Base-by-base conservation (phyloP, 2,329 filamentous ascomycete species). In the Aspergillus caelatus region DNA sequence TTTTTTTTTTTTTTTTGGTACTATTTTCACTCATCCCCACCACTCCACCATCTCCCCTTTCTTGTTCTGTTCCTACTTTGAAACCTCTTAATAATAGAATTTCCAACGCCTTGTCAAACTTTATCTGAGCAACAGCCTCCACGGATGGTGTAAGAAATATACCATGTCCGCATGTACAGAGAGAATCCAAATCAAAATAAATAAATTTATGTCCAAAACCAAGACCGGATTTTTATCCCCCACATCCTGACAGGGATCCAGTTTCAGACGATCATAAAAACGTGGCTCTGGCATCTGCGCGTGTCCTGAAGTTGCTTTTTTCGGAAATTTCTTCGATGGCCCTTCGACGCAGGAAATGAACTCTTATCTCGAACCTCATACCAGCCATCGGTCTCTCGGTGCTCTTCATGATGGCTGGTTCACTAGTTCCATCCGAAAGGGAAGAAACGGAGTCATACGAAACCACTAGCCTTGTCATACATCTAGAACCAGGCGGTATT, bases 231-330 rank as follows among this genome's bases (percentile, higher is more conserved):
- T n/a, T 26, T 26, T n/a, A 39, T 55, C 52, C 52, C 52, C 52
- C 32, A 19, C 32, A 39, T 41, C 16, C 21, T 57, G 61, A 58
- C 63, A 60, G 57, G 54, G 53, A 58, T 63, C n/a, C 14, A 34
- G 61, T 65, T 62, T 65, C 63, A 61, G 50, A 57, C 48, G 48
- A 58, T 62, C 55, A 32, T 26, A 36, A 62, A 41, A 66, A 66
- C 65, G 65, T 66, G 65, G 65, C 60, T 59, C 55, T 66, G 62
- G 62, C 60, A 55, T 54, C 65, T 66, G 60, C 55, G 62, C 60
- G 58, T 62, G 65, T 65, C 60, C 58, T 53, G 62, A 57, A 50
- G 58, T 52, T 55, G 60, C 50, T 64, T 62, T 62, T 66, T 66
- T 62, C 60, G 62, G 65, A 62, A 65, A 65, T 62, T 64, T 61